Base-by-base conservation (phyloP, 2,329 filamentous ascomycete species). In the Teratosphaeriaceae sp. region DNA sequence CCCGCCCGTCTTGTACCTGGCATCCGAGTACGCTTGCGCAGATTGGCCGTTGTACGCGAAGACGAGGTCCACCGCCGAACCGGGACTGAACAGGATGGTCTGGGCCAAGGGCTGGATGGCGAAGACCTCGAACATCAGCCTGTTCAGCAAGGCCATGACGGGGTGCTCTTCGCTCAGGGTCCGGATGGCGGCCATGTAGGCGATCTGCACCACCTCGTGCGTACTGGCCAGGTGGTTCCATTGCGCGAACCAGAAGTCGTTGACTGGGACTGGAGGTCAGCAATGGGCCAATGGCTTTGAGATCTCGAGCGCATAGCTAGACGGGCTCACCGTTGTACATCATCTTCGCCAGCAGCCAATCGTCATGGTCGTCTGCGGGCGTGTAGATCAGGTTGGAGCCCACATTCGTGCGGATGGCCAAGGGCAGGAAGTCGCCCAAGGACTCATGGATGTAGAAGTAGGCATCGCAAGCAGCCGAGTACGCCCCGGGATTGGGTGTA, bases 291-390 rank as follows among this genome's bases (percentile, higher is more conserved):
- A n/a, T n/a, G n/a, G n/a, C n/a, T n/a, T n/a, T n/a, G n/a, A n/a
- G n/a, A n/a, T n/a, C n/a, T n/a, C n/a, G n/a, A n/a, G n/a, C n/a
- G n/a, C n/a, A n/a, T n/a, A n/a, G n/a, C n/a, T n/a, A n/a, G n/a
- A n/a, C n/a, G n/a, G n/a, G n/a, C n/a, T n/a, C n/a, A n/a, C n/a
- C n/a, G 38, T 73, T 72, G 52, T 71, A 72, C 50, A 71, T 62
- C 33, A 73, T 67, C 58, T 75, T 75, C 5, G 72, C 73, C 3
- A 75, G 54, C 5, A 72, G 53, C 72, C 72, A 75, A 54, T 76
- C 71, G n/a, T 65, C 62, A 3, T 53, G 19, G 0, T 48, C 40
- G 44, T 75, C 72, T 1, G 61, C 51, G 2, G 71, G 71, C 2
- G 72, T 75, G 54, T 75, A 75, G 5, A 67, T 59, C 26, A 72